Evolutionary conservation across 345 rosid species (phyloP), one percentile per base, ranked within the genome.

Genomic region (Citrus unshiu): DNA sequence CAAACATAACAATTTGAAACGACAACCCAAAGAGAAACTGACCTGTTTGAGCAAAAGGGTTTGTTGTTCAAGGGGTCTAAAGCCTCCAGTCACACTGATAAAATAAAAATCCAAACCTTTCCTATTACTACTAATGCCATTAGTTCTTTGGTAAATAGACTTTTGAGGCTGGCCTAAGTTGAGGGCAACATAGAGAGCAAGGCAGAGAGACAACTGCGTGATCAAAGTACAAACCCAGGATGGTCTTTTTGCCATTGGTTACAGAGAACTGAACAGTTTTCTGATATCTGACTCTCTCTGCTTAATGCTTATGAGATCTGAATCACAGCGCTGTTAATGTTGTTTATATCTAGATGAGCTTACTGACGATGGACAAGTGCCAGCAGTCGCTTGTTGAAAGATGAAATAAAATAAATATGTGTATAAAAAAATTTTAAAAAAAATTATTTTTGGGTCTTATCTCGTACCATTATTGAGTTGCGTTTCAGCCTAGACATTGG

Each of bases 41-140:
- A 92, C 98, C 93, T 84, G 82, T 80, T 83, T 92, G 82, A 94
- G 93, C 79, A 94, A 90, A 75, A 37, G 89, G 73, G 76, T 83
- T 80, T 91, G 97, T 1, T 71, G 81, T 54, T 80, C 66, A 61
- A 80, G 70, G 34, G 88, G 66, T 70, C 95, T 86, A 77, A 71
- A 85, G 66, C 95, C 94, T 19, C 97, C 91, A 43, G 88, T 39
- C 51, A 92, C 96, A 62, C 91, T 90, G 57, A 94, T 80, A 73
- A 94, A 92, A 79, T 85, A 85, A 75, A 88, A 80, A 66, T 89
- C 86, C 75, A 74, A 63, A 78, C 57, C 80, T 77, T 81, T 73
- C 70, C 82, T 43, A 39, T 60, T 78, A 21, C 43, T 29, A 62
- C 34, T 12, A 14, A 62, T 62, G 67, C 35, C 34, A 6, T 35